phyloP scores from a whole-genome alignment of 2,329 filamentous ascomycete genomes.

The Thermothelomyces thermophilus region DNA sequence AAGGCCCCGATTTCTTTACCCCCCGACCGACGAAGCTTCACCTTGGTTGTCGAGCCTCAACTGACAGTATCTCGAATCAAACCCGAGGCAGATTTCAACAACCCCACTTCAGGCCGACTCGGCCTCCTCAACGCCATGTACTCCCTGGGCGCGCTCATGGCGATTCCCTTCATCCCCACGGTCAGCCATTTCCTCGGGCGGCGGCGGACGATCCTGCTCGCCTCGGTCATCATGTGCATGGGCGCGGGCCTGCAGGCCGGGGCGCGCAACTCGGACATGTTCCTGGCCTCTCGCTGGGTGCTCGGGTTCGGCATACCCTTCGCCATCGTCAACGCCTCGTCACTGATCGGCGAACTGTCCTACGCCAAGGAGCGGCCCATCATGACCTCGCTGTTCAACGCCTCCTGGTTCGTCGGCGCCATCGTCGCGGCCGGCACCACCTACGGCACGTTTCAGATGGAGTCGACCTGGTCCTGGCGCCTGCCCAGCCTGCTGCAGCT shows the following conservation, averaged over 20 bases:
- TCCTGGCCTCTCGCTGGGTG: slow-evolving; percentile 30
- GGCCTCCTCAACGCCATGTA: slow-evolving; percentile 39
- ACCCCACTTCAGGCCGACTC: slow-evolving; percentile 34
- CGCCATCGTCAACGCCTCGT: slow-evolving; percentile 30
- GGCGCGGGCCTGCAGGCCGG: slow-evolving; percentile 34
- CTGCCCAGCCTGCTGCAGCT: slow-evolving; percentile 29
- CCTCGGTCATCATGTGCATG: slow-evolving; percentile 31
- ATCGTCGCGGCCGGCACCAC: slow-evolving; percentile 33
- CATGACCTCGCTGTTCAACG: slow-evolving; percentile 30
- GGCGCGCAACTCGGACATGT: slow-evolving; percentile 28
- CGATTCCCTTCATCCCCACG: slow-evolving; percentile 36
- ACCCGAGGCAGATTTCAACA: slow-evolving; percentile 34
- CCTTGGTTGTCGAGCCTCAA: too few species aligned
- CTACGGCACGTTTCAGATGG: slow-evolving; percentile 31
- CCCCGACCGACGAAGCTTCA: too few species aligned
- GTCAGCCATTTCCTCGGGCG: slow-evolving; percentile 36
- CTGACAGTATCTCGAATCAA: too few species aligned
- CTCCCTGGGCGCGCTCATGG: slow-evolving; percentile 37
- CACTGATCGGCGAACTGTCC: slow-evolving; percentile 32
- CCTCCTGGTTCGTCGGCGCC: slow-evolving; percentile 28
- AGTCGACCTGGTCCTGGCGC: slow-evolving; percentile 33
- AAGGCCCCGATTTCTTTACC: not conserved
- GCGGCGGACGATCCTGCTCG: slow-evolving; percentile 30
- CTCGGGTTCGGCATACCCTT: slow-evolving; percentile 32
- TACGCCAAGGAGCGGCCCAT: slow-evolving; percentile 30